Base-by-base conservation (phyloP, 2,329 filamentous ascomycete genomes). In the Sclerotiophoma versabilis region DNA sequence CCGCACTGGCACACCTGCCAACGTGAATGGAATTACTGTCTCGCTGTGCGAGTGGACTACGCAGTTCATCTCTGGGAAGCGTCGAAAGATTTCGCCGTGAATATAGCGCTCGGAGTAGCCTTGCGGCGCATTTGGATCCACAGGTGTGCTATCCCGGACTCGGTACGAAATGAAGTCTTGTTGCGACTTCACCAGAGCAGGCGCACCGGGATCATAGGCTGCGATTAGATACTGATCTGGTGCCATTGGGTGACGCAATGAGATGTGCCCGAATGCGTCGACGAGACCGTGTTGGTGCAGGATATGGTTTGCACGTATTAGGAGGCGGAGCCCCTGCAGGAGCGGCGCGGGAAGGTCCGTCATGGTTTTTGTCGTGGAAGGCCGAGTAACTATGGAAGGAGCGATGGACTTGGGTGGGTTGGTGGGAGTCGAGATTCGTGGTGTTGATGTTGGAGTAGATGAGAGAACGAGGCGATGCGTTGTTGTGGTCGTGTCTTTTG, bases 191-290 rank as follows among this genome's bases (percentile, higher is more conserved):
- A 84, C 75, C 1, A 79, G 71, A 2, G 77, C 82, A 2, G 81
- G 81, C 4, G 82, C 77, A 22, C 79, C 67, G 0, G 67, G 65
- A 9, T 68, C 65, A 51, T 77, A 76, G 23, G 73, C 72, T 12
- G 80, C 78, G 74, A 84, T 79, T 53, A 84, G 74, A 66, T 82
- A 84, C 39, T 74, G 70, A 3, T 74, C 63, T 2, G 74, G 64
- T 20, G 80, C 73, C n/a, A 62, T 29, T 0, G 81, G 81, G 56
- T 83, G 76, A 1, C 82, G 75, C 22, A 82, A 67, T 3, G 81
- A 83, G 17, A 84, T 70, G 57, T 84, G 82, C 19, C 82, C 81
- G 59, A 80, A 84, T 2, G 79, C 81, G 50, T 84, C 82, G 27
- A 84, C 71, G 12, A 84, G 76, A 44, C 67, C 66, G 26, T 83